Evolutionary conservation across 169 alveolate species (phyloP).

Genomic region (Theileria orientalis): DNA sequence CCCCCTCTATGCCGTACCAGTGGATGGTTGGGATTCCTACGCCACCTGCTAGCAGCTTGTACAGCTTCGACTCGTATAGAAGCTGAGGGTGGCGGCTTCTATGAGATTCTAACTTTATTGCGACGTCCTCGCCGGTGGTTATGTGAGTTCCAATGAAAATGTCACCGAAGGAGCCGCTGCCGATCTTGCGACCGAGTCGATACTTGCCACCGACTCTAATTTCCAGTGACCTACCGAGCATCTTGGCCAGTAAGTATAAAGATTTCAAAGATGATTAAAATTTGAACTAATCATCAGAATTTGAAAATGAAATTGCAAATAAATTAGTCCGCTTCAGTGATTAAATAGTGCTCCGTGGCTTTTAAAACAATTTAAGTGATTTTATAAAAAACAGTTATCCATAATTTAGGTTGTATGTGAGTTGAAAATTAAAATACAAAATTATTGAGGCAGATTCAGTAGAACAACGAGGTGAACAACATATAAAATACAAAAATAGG

Average conservation of each 20-base stretch:
- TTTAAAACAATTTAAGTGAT: no score
- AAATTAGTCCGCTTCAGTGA: no score
- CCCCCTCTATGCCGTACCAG: constrained; percentile 98
- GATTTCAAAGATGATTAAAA: no score
- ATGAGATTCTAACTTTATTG: constrained; percentile 94
- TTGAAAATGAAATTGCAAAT: no score
- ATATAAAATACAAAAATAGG: no score
- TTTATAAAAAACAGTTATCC: no score
- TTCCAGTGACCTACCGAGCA: constrained; percentile 83
- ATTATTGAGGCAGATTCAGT: no score
- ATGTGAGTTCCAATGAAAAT: constrained; percentile 93
- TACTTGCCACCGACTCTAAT: constrained; percentile 95
- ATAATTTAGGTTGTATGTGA: no score
- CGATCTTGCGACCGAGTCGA: constrained; percentile 96
- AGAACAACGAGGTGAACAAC: no score
- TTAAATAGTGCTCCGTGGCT: no score
- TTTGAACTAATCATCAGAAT: no score
- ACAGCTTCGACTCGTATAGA: constrained; percentile 94
- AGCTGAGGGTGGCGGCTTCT: constrained; percentile 94
- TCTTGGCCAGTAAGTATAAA: constrained; percentile 8
- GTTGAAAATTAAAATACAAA: no score
- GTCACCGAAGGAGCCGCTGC: constrained; percentile 99
- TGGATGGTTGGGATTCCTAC: constrained; percentile 95
- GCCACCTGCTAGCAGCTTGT: constrained; percentile 93
- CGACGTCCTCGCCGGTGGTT: constrained; percentile 94